Percentiles rank a stretch among this genome's conserved stretches.
These are phyloP conservation scores for Botrytis squamosa DNA, from an alignment of 2,329 filamentous ascomycete species.

Conservation along the genomic window DNA sequence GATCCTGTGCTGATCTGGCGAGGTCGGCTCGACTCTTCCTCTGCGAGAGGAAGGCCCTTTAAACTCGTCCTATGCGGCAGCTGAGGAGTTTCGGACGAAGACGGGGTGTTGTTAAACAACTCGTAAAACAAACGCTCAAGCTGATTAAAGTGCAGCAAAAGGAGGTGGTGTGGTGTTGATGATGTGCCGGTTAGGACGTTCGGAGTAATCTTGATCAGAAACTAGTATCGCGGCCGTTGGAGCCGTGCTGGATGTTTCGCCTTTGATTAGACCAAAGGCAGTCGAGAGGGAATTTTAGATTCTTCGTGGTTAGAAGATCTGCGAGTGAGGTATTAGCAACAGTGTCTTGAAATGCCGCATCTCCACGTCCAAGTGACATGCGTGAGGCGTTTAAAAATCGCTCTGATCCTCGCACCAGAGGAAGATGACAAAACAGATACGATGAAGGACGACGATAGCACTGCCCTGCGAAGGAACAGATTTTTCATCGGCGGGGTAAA, in stretches of 20 bases:
- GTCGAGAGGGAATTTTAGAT: conserved; percentile 30
- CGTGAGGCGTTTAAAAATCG: background rate
- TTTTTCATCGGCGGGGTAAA: conserved; percentile 3
- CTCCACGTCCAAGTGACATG: background rate
- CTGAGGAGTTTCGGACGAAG: conserved; percentile 68
- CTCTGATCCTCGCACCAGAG: background rate
- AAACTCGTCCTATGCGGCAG: conserved; percentile 99
- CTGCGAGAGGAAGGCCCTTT: conserved; percentile 98
- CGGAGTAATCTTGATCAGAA: conserved; percentile 69
- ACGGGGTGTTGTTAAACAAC: conserved; percentile 50
- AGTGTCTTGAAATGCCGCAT: conserved; percentile 17
- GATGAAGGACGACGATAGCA: background rate
- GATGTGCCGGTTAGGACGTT: conserved; percentile 63
- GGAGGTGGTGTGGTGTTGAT: conserved; percentile 65
- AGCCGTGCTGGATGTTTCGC: conserved; percentile 60
- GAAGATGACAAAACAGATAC: background rate
- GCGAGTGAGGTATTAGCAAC: conserved; percentile 13
- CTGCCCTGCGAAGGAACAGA: background rate
- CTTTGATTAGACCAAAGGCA: conserved; percentile 69
- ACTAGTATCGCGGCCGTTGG: conserved; percentile 59
- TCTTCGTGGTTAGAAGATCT: conserved; percentile 17
- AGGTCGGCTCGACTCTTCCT: conserved; percentile 99
- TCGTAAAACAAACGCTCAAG: conserved; percentile 52
- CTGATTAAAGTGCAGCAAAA: conserved; percentile 50
- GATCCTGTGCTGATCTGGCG: conserved; percentile 87